Evolutionary conservation across 495 filamentous ascomycete genomes (phyloP), one percentile per base, ranked within the genome.

Genomic region (Aspergillus sclerotiicarbonarius): DNA sequence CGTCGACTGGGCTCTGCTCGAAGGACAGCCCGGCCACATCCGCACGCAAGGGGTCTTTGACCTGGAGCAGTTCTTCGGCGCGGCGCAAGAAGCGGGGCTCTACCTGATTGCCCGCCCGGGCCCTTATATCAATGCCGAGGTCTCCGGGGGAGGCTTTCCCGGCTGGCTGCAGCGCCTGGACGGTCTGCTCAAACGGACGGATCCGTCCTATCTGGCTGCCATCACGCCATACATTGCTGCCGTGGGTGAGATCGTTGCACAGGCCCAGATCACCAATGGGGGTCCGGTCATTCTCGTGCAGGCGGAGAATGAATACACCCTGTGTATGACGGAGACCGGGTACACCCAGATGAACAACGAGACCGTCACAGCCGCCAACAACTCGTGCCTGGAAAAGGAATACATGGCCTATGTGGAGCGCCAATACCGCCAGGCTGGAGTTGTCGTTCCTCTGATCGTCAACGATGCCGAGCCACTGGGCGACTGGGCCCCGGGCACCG

Each of bases 21-120:
- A 91, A 69, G 88, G 84, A 13, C 79, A 85, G 54, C 83, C 74
- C 8, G 87, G 86, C 0, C 69, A 79, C 10, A 87, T 87, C 60
- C 66, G 70, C 4, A 83, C 80, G 0, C 82, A 87, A n/a, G 88
- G 87, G 0, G 76, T 90, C 54, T 87, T 87, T 69, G 78, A 68
- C 15, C 74, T 87, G 12, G 75, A 84, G 29, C 76, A 79, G 5
- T 88, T 90, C 68, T 90, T 88, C 61, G 74, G 81, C 6, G 85
- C 84, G 9, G 88, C 88, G 1, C 69, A 59, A 4, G 59, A 86
- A 61, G 77, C 82, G 3, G 88, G 88, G 0, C 80, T 92, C 53
- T 91, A 89, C 61, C 69, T 91, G 3, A 76, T 90, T 48, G 87
- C 87, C 21, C 76, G 85, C 19, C 86, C 85, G 6, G 87, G 80